These are phyloP conservation scores for Chenopodium berlandieri DNA, from an alignment of 148 eudicot species.

Conservation along the genomic window DNA sequence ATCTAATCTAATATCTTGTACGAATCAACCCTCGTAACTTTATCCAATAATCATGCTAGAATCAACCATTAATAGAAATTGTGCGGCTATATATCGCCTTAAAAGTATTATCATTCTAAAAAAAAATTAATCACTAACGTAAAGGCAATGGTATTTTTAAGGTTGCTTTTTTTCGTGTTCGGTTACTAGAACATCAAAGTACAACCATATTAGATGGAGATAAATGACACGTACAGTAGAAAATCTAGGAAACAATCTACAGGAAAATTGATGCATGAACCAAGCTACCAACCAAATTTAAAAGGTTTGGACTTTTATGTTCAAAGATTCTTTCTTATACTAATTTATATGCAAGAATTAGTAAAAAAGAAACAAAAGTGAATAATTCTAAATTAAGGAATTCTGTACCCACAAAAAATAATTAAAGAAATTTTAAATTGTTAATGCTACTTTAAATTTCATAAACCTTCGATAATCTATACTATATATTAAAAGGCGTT, in stretches of 20 bases:
- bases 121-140: not conserved
- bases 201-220: conserved; percentile 11
- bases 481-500: too few species aligned
- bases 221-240: conserved; percentile 19
- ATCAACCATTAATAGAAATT: too few species aligned
- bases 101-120: not conserved
- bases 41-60: too few species aligned
- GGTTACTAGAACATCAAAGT: conserved; percentile 23
- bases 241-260: conserved; percentile 20
- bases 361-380: not conserved
- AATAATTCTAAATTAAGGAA: conserved; percentile 1
- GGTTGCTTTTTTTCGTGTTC: conserved; percentile 5
- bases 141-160: not conserved
- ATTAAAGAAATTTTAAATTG: not conserved
- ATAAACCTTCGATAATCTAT: not conserved
- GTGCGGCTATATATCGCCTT: not conserved
- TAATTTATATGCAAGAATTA: not conserved
- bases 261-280: conserved; percentile 25
- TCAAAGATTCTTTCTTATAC: conserved; percentile 31
- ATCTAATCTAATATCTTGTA: too few species aligned
- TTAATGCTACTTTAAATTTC: not conserved
- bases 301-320: conserved; percentile 26
- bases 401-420: too few species aligned
- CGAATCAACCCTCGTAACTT: too few species aligned
- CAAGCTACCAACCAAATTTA: conserved; percentile 9